Evolutionary conservation across 2,329 filamentous ascomycete species (phyloP), one percentile per base, ranked within the genome.

Genomic region (Tolypocladium tropicale): DNA sequence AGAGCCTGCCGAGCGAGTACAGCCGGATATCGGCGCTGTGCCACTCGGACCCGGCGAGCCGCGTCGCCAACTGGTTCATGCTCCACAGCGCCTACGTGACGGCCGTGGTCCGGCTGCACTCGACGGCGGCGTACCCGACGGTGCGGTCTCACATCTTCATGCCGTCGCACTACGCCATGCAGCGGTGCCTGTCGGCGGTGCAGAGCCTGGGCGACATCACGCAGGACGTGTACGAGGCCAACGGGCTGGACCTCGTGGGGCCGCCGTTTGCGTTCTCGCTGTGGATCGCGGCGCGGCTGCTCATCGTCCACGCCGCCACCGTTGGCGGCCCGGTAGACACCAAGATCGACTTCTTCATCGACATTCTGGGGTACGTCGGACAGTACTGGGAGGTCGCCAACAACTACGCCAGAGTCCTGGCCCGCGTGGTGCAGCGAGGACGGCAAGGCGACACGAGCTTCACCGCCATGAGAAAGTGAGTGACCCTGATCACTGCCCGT

Each of bases 41-140:
- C 41, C 74, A 76, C 60, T 75, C 73, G 6, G 73, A 75, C 21
- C 73, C 73, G 3, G 73, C 73, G 2, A 75, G 73, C 53, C 70
- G 73, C 1, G 73, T 75, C 2, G 73, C 73, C n/a, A 75, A 75
- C 58, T 75, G 73, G 73, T 75, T 75, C 57, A 74, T 75, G 71
- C 63, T 76, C 10, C 74, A 76, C 30, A 74, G 73, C 59, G 74
- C 74, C 9, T 76, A 75, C 50, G 73, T 76, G 14, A 74, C 72
- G 0, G 68, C 72, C 3, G 74, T 74, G 6, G 72, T 76, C 3
- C 69, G 74, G 1, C 63, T 76, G n/a, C 74, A 76, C 56, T 74
- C 74, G 3, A 68, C 72, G 3, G 73, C 74, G 0, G 74, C 74
- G 3, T 76, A 76, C 53, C 74, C 74, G 4, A 71, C 68, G 0